Evolutionary conservation across 2,329 filamentous ascomycete species (phyloP).

Genomic region (Penicillium paneum): DNA sequence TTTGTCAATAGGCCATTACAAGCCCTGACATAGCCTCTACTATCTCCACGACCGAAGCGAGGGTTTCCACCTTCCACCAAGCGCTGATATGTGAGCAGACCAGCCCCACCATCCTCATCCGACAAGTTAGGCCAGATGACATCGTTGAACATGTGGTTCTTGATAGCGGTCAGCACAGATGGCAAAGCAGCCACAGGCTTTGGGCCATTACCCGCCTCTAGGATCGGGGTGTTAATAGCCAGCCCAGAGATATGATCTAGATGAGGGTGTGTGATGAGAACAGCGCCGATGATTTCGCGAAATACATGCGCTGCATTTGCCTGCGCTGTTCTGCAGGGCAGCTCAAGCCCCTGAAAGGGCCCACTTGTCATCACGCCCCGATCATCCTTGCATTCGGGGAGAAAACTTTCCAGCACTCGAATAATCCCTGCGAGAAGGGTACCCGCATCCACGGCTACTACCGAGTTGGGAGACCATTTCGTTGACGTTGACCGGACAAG

Average conservation of each 20-base stretch:
- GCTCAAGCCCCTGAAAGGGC: conserved; percentile 74
- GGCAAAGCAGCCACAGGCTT: conserved; percentile 85
- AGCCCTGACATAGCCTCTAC: conserved; percentile 80
- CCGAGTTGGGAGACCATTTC: conserved; percentile 75
- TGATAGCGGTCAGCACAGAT: conserved; percentile 86
- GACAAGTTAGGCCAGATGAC: conserved; percentile 96
- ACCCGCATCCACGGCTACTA: conserved; percentile 91
- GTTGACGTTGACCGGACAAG: conserved; percentile 77
- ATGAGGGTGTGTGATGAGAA: conserved; percentile 95
- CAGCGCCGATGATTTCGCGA: conserved; percentile 75
- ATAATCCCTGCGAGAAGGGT: conserved; percentile 83
- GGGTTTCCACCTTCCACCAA: conserved; percentile 85
- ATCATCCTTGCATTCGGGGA: conserved; percentile 25
- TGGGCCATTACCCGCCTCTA: conserved; percentile 70
- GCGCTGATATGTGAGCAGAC: conserved; percentile 84
- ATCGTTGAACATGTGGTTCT: conserved; percentile 95
- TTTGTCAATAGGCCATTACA: conserved; percentile 87
- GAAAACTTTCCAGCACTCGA: conserved; percentile 62
- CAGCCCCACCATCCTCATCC: conserved; percentile 92
- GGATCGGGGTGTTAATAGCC: conserved; percentile 86
- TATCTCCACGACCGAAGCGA: conserved; percentile 74
- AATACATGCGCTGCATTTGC: conserved; percentile 82
- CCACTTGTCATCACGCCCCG: conserved; percentile 50
- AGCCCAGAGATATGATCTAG: conserved; percentile 90
- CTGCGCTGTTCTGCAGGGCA: conserved; percentile 63